A percentile compares a stretch with the other conserved stretches of the same genome.
These are phyloP conservation scores for Hypoxylon sp. DNA, from an alignment of 2,329 filamentous ascomycete species.

Conservation along the genomic window DNA sequence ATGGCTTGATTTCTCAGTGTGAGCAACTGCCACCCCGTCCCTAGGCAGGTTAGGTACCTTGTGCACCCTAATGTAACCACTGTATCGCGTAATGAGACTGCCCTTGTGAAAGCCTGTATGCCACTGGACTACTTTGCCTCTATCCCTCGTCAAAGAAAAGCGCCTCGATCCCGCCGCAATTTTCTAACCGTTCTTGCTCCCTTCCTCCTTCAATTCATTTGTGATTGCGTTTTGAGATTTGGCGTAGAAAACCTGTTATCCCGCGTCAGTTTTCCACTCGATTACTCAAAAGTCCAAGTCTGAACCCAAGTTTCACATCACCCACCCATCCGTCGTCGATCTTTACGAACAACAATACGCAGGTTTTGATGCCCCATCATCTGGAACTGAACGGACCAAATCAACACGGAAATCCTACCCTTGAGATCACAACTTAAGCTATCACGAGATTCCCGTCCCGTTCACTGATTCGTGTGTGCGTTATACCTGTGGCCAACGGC, in stretches of 20 bases:
- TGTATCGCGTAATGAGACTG: conserved; percentile 27
- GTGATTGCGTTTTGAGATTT: not conserved
- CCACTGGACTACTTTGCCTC: conserved; percentile 1
- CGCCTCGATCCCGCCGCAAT: conserved; percentile 19
- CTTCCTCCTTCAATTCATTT: conserved; percentile 15
- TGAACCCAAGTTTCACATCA: conserved; percentile 9
- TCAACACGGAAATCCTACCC: not conserved
- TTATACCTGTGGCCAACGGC: conserved; percentile 5
- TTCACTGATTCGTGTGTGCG: not conserved
- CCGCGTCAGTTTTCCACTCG: conserved; percentile 1
- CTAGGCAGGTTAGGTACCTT: conserved; percentile 6
- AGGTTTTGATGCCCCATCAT: conserved; percentile 13
- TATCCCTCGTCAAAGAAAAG: conserved; percentile 31
- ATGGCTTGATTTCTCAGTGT: not conserved
- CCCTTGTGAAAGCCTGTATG: conserved; percentile 22
- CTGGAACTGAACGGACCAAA: conserved; percentile 10
- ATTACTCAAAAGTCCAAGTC: not conserved
- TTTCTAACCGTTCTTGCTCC: conserved; percentile 2
- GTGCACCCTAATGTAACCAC: conserved; percentile 10
- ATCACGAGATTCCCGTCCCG: conserved; percentile 2
- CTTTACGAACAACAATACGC: conserved; percentile 15
- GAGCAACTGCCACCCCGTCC: conserved; percentile 2
- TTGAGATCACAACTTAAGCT: conserved; percentile 6
- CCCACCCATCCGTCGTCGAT: conserved; percentile 9
- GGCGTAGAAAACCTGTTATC: not conserved